Base-by-base conservation (phyloP, 768 basidiomycete genomes). In the Auriscalpium orientale region DNA sequence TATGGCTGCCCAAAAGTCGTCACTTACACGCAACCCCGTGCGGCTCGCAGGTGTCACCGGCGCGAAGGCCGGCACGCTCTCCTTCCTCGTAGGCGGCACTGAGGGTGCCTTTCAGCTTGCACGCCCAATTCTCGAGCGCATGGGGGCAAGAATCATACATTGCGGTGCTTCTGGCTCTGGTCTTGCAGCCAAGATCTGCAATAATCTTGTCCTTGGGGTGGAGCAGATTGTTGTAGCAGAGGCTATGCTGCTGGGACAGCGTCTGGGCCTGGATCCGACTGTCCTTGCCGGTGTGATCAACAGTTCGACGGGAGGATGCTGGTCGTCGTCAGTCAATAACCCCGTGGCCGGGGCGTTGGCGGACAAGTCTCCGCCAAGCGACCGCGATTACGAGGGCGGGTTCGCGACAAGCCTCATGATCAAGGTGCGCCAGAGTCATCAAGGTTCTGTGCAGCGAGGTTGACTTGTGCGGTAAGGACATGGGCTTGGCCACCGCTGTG, bases 31-130 rank as follows among this genome's bases (percentile, higher is more conserved):
- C 35, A 33, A 40, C 11, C 21, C 8, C 12, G 18, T 21, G 43
- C 34, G 12, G 12, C 50, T 45, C 37, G 8, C 58, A 91, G 88
- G 92, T 36, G 90, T 92, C 10, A 75, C 87, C 13, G 95, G 92
- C 34, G 95, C 95, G 10, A 84, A 85, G 66, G 89, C 89, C 15
- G 94, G 84, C 22, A 89, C 90, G 2, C 76, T 98, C 20, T 87
- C 92, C 4, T 97, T 98, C 76, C 86, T 98, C 49, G 90, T 95
- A 18, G 95, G 95, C 13, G 92, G 92, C 2, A 76, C 82, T 4
- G 70, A 80, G 38, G 65, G 72, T 11, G 76, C 81, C 18, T 92
- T 84, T 67, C 62, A 72, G 22, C 72, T 71, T 20, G 82, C 87
- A 11, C 72, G 77, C 36, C 82, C 87, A 4, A 72, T 80, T 46